A percentile compares a stretch with the other conserved stretches of the same genome.
Evolutionary conservation across 1,284 basidiomycete genomes (phyloP).

Genomic region (Lignosus rhinocerotis): DNA sequence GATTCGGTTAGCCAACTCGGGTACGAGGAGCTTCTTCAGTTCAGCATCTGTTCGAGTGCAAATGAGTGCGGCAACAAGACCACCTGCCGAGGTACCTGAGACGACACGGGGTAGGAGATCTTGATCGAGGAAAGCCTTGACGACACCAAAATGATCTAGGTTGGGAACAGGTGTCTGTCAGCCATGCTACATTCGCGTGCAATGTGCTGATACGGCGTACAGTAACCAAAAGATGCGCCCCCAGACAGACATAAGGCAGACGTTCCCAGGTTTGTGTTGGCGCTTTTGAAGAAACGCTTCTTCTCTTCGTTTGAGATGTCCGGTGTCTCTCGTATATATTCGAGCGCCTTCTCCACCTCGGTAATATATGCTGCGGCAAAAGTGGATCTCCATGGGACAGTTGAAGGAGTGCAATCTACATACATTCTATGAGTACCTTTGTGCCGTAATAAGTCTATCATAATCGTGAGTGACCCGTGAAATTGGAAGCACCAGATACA

Average conservation of each 20-base stretch:
- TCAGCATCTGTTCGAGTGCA: constrained; percentile 93
- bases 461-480: not conserved
- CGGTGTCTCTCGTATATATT: constrained; percentile 72
- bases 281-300: constrained; percentile 86
- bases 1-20: constrained; percentile 83
- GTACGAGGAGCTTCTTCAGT: constrained; percentile 75
- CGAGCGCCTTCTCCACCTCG: constrained; percentile 76
- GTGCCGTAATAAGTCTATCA: constrained; percentile 85
- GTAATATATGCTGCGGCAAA: constrained; percentile 66
- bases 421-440: constrained; percentile 84
- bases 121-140: constrained; percentile 89
- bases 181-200: not conserved
- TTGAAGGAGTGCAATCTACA: constrained; percentile 19
- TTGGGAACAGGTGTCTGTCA: not conserved
- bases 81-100: constrained; percentile 92
- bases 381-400: not conserved
- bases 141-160: constrained; percentile 86
- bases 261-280: constrained; percentile 88
- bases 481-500: not conserved
- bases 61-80: constrained; percentile 81
- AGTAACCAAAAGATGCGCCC: constrained; percentile 94
- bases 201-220: constrained; percentile 40
- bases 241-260: constrained; percentile 93
- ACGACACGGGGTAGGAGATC: constrained; percentile 88
- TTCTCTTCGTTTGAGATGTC: constrained; percentile 87